Evolutionary conservation across 768 basidiomycete species (phyloP).

Genomic region (Serendipita vermifera): DNA sequence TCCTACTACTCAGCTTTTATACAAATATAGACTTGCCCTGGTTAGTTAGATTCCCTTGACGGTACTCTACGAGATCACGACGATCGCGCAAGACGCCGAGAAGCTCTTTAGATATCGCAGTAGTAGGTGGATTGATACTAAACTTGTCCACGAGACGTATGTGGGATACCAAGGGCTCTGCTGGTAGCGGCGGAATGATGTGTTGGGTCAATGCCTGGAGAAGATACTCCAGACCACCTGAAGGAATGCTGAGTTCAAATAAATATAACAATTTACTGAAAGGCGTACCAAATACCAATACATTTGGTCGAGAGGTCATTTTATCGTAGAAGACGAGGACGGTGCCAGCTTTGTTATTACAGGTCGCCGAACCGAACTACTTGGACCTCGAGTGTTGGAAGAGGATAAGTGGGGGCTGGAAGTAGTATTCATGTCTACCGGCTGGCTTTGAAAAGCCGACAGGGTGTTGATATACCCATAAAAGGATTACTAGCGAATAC

Average conservation of each 20-base stretch:
- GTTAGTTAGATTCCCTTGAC: constrained; percentile 70
- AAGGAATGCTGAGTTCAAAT: neutral
- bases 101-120: constrained; percentile 65
- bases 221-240: constrained; percentile 73
- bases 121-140: constrained; percentile 60
- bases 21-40: constrained; percentile 52
- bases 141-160: constrained; percentile 63
- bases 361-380: too few species aligned
- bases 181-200: constrained; percentile 55
- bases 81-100: constrained; percentile 52
- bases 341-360: too few species aligned
- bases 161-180: constrained; percentile 57
- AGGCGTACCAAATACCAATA: constrained; percentile 60
- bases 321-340: too few species aligned
- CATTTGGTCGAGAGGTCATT: constrained; percentile 45
- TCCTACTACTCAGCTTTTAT: too few species aligned
- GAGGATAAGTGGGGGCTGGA: too few species aligned
- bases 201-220: constrained; percentile 56
- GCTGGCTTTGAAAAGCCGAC: too few species aligned
- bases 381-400: too few species aligned
- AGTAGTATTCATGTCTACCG: too few species aligned
- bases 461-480: too few species aligned
- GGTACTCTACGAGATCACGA: constrained; percentile 50
- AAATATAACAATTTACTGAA: constrained; percentile 5
- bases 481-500: too few species aligned